Percentiles rank a stretch among this genome's conserved stretches.
These are phyloP conservation scores for Mycena venus DNA, from an alignment of 768 basidiomycete species.

Conservation along the genomic window DNA sequence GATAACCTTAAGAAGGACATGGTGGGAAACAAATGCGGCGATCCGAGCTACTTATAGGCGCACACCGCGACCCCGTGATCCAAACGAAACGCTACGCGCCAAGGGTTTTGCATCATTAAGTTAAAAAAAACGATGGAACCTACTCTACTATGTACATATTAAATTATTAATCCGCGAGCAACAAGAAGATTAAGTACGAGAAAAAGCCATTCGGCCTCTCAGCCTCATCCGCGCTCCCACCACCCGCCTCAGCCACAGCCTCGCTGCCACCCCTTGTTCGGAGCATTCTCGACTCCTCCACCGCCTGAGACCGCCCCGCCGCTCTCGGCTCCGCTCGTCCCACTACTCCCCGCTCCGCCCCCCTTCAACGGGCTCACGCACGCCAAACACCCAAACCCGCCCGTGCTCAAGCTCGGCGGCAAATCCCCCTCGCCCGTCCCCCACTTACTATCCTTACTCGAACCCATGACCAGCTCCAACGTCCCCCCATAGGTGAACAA, in stretches of 20 bases:
- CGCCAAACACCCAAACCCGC: constrained; percentile 10
- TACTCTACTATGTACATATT: background rate
- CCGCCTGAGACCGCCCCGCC: no score
- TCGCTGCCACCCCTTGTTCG: no score
- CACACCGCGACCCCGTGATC: background rate
- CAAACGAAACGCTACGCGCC: background rate
- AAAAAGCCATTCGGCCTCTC: background rate
- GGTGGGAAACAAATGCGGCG: background rate
- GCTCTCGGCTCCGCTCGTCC: background rate
- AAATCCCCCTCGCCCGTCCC: constrained; percentile 13
- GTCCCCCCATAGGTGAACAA: constrained; percentile 11
- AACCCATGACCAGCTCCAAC: constrained; percentile 9
- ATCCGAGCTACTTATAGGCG: background rate
- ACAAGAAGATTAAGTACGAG: background rate
- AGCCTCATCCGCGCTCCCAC: background rate
- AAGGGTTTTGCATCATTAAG: no score
- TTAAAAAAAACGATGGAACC: no score
- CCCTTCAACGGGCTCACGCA: no score
- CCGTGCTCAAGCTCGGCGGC: constrained; percentile 25
- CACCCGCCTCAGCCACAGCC: background rate
- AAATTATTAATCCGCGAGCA: background rate
- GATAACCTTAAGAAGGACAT: background rate
- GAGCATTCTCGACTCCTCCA: no score
- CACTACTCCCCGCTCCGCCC: background rate
- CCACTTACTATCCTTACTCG: background rate